Evolutionary conservation across 2,329 filamentous ascomycete genomes (phyloP).

Genomic region (Stagonosporopsis tanaceti): DNA sequence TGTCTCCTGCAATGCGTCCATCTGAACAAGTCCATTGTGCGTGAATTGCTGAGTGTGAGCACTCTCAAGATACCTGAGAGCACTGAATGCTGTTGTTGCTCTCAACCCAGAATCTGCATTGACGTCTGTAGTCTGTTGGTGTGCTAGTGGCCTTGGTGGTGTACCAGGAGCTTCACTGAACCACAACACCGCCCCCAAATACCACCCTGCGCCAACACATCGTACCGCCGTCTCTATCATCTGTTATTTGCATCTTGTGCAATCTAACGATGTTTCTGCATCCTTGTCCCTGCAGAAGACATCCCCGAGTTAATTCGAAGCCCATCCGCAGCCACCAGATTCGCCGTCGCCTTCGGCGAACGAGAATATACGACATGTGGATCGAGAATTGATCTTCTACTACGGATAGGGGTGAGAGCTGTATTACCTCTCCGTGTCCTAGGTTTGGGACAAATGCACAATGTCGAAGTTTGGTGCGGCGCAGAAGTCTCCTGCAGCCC

Average conservation of each 20-base stretch:
- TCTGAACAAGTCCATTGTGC: too few species aligned
- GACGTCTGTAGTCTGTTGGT: neutral
- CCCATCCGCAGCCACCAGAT: neutral
- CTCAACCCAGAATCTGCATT: too few species aligned
- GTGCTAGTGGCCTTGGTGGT: neutral
- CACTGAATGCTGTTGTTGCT: too few species aligned
- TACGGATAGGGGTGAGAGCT: too few species aligned
- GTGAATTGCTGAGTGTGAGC: too few species aligned
- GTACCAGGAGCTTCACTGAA: conserved; percentile 3
- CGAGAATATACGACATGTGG: neutral
- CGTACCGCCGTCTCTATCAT: neutral
- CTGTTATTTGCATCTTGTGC: neutral
- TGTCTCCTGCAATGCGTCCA: too few species aligned
- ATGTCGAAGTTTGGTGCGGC: neutral
- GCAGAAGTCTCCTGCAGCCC: neutral
- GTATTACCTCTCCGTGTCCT: too few species aligned
- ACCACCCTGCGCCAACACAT: neutral
- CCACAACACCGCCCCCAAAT: neutral
- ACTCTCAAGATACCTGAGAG: too few species aligned
- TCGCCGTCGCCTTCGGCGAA: neutral
- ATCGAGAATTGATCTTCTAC: neutral
- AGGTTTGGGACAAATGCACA: neutral
- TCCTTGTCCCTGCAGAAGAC: too few species aligned
- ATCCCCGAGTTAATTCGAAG: neutral
- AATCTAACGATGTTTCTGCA: neutral